These are phyloP conservation scores for Takashimella koratensis DNA, from an alignment of 1,284 basidiomycete species.

Conservation along the genomic window DNA sequence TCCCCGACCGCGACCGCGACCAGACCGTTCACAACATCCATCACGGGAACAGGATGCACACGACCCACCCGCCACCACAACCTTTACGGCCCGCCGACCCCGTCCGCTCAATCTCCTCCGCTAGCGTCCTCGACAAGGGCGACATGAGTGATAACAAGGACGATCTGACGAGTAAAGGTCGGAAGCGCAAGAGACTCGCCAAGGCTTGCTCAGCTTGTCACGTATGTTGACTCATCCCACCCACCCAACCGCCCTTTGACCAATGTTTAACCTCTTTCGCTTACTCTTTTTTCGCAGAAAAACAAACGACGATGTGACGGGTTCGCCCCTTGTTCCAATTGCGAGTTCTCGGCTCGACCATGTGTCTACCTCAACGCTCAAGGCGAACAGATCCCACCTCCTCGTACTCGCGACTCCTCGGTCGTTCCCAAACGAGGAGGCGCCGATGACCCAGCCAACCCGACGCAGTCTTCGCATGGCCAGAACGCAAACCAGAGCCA, in stretches of 20 bases:
- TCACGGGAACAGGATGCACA: background rate
- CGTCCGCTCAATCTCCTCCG: background rate
- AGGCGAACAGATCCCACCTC: slow-evolving; percentile 47
- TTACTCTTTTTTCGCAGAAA: slow-evolving; percentile 30
- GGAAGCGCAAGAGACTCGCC: slow-evolving; percentile 46
- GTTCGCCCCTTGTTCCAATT: slow-evolving; percentile 53
- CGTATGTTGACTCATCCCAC: slow-evolving; percentile 23
- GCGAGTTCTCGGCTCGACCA: slow-evolving; percentile 51
- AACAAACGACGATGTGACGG: slow-evolving; percentile 54
- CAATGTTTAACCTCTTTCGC: background rate
- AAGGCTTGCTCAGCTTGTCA: slow-evolving; percentile 50
- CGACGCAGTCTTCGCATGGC: background rate
- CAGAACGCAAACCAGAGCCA: background rate
- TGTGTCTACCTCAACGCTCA: slow-evolving; percentile 51
- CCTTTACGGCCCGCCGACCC: background rate
- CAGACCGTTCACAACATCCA: background rate
- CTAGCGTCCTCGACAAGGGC: background rate
- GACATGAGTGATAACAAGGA: slow-evolving; percentile 24
- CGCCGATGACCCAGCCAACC: background rate
- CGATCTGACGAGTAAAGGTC: slow-evolving; percentile 48
- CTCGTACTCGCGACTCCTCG: slow-evolving; percentile 41
- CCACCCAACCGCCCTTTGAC: background rate
- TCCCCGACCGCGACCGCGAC: background rate
- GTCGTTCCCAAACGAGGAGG: slow-evolving; percentile 1
- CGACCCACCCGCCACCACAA: background rate